Conservation (phyloP, 495 filamentous ascomycete species). For the Hypoxylon fragiforme region DNA sequence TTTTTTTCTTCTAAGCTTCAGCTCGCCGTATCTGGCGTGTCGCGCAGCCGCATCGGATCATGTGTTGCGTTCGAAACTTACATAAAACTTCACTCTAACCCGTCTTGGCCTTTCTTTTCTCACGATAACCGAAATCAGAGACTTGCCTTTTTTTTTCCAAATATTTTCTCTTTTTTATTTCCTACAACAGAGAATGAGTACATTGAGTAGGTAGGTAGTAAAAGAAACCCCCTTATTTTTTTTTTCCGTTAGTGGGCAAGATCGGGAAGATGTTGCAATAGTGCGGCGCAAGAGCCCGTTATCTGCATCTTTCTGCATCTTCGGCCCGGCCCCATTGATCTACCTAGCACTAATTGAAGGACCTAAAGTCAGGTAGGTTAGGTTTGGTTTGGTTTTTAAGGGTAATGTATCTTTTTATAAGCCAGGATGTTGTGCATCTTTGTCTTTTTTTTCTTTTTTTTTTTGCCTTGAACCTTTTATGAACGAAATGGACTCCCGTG, state of each 20-base stretch:
- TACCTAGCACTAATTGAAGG: conserved; percentile 15
- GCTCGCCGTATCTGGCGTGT: conserved; percentile 29
- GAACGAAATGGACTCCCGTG: conserved; percentile 15
- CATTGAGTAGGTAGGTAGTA: too few species aligned
- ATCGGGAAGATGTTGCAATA: conserved; percentile 28
- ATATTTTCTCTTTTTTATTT: too few species aligned
- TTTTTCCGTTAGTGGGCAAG: conserved; percentile 15
- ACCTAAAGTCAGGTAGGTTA: too few species aligned
- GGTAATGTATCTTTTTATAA: too few species aligned
- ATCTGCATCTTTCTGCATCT: conserved; percentile 29
- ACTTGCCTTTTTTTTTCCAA: conserved; percentile 7
- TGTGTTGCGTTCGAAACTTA: conserved; percentile 10
- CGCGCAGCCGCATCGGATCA: conserved; percentile 32
- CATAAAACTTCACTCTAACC: conserved; percentile 2
- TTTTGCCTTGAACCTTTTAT: too few species aligned
- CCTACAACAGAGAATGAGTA: too few species aligned
- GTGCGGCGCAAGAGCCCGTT: conserved; percentile 27
- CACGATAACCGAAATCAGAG: conserved; percentile 12
- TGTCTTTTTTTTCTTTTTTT: too few species aligned
- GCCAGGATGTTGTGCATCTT: conserved; percentile 33
- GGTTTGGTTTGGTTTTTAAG: too few species aligned
- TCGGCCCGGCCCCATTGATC: conserved; percentile 33
- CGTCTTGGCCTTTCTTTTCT: not conserved
- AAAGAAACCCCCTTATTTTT: not conserved
- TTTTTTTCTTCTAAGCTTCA: too few species aligned